These are phyloP conservation scores for Pterocarpus macrocarpus DNA, from an alignment of 306 rosid species.

Conservation along the genomic window DNA sequence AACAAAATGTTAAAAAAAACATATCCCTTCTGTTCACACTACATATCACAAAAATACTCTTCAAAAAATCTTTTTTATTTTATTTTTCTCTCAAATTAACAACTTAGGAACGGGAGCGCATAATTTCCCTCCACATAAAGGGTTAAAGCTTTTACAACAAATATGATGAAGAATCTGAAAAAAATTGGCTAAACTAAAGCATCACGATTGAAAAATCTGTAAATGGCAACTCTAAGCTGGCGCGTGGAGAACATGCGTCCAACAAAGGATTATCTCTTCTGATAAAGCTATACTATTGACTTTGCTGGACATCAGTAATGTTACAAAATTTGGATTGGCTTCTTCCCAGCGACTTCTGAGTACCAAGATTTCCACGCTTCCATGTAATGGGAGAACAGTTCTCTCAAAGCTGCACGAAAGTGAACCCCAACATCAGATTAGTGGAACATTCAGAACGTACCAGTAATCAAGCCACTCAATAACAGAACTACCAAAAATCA, in stretches of 20 bases:
- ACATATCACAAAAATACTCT: too few species aligned
- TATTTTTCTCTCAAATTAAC: neutral
- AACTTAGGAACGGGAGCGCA: neutral
- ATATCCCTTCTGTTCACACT: too few species aligned
- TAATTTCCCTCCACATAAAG: neutral
- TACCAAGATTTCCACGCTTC: conserved; percentile 94
- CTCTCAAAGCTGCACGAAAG: conserved; percentile 73
- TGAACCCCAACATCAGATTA: neutral
- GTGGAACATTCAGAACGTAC: neutral
- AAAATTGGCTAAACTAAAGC: neutral
- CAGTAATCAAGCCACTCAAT: too few species aligned
- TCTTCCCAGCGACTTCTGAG: conserved; percentile 80
- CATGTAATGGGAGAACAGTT: conserved; percentile 85
- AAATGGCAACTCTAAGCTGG: conserved; percentile 43
- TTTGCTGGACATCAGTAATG: neutral
- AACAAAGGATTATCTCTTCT: conserved; percentile 27
- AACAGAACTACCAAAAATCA: too few species aligned
- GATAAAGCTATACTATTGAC: conserved; percentile 34
- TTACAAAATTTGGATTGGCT: conserved; percentile 62
- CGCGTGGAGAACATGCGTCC: conserved; percentile 58
- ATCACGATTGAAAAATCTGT: neutral
- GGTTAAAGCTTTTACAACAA: neutral
- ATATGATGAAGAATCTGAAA: neutral
- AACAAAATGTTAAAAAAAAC: too few species aligned
- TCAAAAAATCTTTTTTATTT: too few species aligned